Evolutionary conservation across 495 filamentous ascomycete genomes (phyloP).

Genomic region (Penicillium turbatum): DNA sequence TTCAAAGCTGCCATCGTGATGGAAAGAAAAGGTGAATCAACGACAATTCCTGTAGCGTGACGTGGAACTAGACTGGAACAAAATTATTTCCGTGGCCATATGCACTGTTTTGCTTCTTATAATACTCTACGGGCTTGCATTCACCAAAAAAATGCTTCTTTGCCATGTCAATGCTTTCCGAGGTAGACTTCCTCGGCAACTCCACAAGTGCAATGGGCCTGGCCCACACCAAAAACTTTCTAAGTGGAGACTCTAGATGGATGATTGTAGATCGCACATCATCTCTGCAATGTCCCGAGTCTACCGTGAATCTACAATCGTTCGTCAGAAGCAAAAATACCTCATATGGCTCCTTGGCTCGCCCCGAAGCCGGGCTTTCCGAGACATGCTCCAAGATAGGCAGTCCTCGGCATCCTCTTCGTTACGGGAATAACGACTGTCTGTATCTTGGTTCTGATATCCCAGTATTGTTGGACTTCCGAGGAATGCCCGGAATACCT

Average conservation of each 20-base stretch:
- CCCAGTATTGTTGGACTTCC: not conserved
- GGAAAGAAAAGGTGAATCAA: not conserved
- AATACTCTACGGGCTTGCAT: too few species aligned
- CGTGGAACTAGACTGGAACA: too few species aligned
- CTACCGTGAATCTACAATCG: too few species aligned
- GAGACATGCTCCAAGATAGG: not conserved
- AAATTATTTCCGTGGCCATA: too few species aligned
- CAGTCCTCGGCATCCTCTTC: not conserved
- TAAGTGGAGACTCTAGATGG: not conserved
- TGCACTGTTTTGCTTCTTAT: too few species aligned
- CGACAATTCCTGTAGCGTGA: not conserved
- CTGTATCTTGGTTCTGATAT: not conserved
- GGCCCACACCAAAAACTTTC: not conserved
- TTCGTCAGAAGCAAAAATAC: not conserved
- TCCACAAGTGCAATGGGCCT: not conserved
- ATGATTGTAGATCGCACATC: not conserved
- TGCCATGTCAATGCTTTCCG: too few species aligned
- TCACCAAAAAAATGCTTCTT: too few species aligned
- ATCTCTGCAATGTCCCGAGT: not conserved
- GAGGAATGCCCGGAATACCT: not conserved
- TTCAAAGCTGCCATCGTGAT: constrained; percentile 6
- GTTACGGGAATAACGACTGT: not conserved
- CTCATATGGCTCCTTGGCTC: not conserved
- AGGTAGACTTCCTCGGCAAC: constrained; percentile 9
- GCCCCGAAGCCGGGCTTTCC: not conserved